phyloP scores from a whole-genome alignment of 208 protist species.

The Leishmania martiniquensis region DNA sequence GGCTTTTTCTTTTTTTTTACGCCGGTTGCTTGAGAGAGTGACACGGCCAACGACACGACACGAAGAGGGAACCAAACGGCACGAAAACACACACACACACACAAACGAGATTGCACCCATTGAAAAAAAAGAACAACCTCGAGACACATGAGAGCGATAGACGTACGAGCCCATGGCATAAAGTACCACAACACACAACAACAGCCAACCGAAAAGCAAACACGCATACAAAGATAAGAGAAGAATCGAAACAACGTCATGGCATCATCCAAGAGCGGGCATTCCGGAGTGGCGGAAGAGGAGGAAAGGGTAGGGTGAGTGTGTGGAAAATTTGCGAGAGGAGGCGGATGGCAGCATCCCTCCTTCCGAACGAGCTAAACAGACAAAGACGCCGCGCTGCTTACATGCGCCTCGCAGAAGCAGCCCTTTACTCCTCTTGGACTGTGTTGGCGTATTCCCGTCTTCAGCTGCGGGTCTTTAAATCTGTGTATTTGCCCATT shows the following conservation, averaged over 20 bases:
- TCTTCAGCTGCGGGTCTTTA: not conserved
- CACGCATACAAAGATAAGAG: too few species aligned
- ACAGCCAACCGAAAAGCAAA: too few species aligned
- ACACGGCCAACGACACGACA: not conserved
- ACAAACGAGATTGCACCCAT: not conserved
- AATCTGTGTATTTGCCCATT: not conserved
- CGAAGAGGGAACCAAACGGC: not conserved
- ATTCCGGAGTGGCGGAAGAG: not conserved
- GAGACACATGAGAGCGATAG: too few species aligned
- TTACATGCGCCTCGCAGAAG: not conserved
- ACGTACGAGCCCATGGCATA: too few species aligned
- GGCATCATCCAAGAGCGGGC: not conserved
- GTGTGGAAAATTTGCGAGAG: not conserved
- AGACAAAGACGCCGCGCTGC: not conserved
- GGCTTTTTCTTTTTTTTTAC: too few species aligned
- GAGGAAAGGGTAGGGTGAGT: conserved; percentile 3
- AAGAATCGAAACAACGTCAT: not conserved
- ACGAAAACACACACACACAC: not conserved
- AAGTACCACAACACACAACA: too few species aligned
- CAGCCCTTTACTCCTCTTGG: not conserved
- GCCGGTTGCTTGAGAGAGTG: not conserved
- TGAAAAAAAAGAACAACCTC: conserved; percentile 1
- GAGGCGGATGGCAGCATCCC: not conserved
- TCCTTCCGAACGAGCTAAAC: not conserved
- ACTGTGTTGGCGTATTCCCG: not conserved